Conservation (phyloP, 1,284 basidiomycete genomes). For the Caloboletus firmus region DNA sequence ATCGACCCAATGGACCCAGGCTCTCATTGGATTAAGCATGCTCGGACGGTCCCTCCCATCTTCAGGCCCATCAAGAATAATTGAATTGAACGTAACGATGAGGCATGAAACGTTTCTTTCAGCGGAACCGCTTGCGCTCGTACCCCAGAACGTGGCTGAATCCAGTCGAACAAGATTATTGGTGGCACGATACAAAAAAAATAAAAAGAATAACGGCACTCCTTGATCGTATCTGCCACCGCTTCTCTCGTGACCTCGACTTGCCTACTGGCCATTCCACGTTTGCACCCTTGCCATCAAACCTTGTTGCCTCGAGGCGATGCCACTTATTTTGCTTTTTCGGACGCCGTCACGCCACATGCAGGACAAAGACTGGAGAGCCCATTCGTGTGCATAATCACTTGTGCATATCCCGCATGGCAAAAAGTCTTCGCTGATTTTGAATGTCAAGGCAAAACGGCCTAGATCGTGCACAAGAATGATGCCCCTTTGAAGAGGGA, state of each 20-base stretch:
- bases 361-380: constrained; percentile 1
- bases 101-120: constrained; percentile 1
- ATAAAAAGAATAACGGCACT: constrained; percentile 5
- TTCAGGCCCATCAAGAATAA: background rate
- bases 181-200: constrained; percentile 1
- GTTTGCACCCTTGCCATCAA: constrained; percentile 23
- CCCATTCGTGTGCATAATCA: constrained; percentile 1
- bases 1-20: background rate
- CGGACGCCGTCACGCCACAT: constrained; percentile 22
- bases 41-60: background rate
- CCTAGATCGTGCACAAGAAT: background rate
- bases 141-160: constrained; percentile 33
- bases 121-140: constrained; percentile 19
- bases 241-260: constrained; percentile 19
- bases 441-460: constrained; percentile 8
- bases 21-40: constrained; percentile 12
- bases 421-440: constrained; percentile 17
- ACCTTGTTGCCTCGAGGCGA: constrained; percentile 33
- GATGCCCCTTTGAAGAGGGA: background rate
- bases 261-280: constrained; percentile 2
- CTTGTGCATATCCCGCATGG: constrained; percentile 5
- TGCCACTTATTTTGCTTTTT: constrained; percentile 9
- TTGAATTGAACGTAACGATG: background rate
- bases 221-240: constrained; percentile 16
- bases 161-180: constrained; percentile 7